Percentiles rank a stretch among this genome's conserved stretches.
These are phyloP conservation scores for Bipolaris sorokiniana DNA, from an alignment of 2,329 filamentous ascomycete genomes.

Conservation along the genomic window DNA sequence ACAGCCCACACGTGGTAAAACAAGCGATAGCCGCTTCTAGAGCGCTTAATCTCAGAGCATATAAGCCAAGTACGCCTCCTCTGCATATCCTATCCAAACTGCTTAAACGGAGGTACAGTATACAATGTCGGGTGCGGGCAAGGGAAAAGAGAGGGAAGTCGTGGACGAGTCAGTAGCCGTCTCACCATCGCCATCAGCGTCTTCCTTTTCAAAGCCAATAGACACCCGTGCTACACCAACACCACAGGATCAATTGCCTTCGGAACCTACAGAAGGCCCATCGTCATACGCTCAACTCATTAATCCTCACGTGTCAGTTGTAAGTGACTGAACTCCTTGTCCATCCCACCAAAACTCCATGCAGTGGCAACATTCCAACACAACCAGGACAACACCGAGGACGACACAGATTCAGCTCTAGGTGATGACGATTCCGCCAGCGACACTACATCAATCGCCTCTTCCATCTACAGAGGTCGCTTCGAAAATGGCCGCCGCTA, in stretches of 20 bases:
- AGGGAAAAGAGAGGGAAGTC: slow-evolving; percentile 8
- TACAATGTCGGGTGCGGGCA: slow-evolving; percentile 4
- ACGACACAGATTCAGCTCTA: slow-evolving; percentile 28
- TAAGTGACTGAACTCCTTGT: slow-evolving; percentile 3
- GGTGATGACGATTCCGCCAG: slow-evolving; percentile 20
- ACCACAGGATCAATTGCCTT: neutral
- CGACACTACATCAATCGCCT: slow-evolving; percentile 42
- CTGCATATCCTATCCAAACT: neutral
- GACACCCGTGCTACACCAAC: neutral
- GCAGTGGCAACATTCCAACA: neutral
- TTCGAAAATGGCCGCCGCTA: slow-evolving; percentile 45
- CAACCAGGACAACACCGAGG: slow-evolving; percentile 12
- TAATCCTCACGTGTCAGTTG: slow-evolving; percentile 19
- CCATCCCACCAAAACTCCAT: neutral
- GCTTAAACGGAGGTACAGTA: neutral
- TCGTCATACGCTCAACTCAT: slow-evolving; percentile 16
- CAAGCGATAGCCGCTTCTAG: neutral
- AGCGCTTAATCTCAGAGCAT: neutral
- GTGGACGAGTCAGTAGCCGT: neutral
- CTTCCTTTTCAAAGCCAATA: neutral
- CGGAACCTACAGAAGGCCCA: slow-evolving; percentile 10
- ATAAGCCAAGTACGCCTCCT: neutral
- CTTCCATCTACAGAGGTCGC: slow-evolving; percentile 38
- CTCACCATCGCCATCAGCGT: neutral
- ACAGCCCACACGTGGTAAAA: slow-evolving; percentile 1